Conservation (phyloP, 352 stramenopile species). For the Globisporangium nagaii region DNA sequence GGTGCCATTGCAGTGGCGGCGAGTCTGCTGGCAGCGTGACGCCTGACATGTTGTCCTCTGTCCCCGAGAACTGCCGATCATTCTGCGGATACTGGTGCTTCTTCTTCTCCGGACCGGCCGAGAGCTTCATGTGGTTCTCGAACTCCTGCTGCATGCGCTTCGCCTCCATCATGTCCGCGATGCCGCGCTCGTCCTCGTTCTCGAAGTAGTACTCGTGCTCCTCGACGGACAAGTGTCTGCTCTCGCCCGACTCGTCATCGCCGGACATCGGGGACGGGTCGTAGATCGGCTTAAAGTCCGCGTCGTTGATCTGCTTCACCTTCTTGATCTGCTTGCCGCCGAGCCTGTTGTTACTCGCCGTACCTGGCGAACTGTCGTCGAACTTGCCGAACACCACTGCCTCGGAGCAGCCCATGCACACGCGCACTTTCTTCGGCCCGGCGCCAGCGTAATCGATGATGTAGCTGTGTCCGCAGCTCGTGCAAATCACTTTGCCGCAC, state of each 20-base stretch:
- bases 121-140: slow-evolving; percentile 36
- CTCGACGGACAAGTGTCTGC: slow-evolving; percentile 33
- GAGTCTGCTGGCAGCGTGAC: slow-evolving; percentile 19
- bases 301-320: slow-evolving; percentile 12
- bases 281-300: slow-evolving; percentile 28
- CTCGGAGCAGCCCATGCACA: slow-evolving; percentile 59
- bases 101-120: not conserved
- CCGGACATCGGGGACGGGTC: slow-evolving; percentile 28
- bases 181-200: slow-evolving; percentile 38
- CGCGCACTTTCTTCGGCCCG: slow-evolving; percentile 60
- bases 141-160: slow-evolving; percentile 67
- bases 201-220: slow-evolving; percentile 54
- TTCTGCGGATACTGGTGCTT: not conserved
- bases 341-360: not conserved
- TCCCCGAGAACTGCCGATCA: too few relatives aligned
- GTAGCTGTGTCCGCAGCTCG: slow-evolving; percentile 43
- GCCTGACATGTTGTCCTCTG: slow-evolving; percentile 9
- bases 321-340: slow-evolving; percentile 7
- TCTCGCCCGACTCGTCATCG: slow-evolving; percentile 14
- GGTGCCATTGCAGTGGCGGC: not conserved
- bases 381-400: slow-evolving; percentile 26
- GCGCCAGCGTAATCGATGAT: slow-evolving; percentile 41
- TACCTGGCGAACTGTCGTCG: not conserved
- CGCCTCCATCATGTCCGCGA: slow-evolving; percentile 57
- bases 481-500: slow-evolving; percentile 71